Percentiles rank a stretch among this genome's conserved stretches.
Conservation (phyloP, 2,329 filamentous ascomycete genomes). For the Escovopsis sp. region DNA sequence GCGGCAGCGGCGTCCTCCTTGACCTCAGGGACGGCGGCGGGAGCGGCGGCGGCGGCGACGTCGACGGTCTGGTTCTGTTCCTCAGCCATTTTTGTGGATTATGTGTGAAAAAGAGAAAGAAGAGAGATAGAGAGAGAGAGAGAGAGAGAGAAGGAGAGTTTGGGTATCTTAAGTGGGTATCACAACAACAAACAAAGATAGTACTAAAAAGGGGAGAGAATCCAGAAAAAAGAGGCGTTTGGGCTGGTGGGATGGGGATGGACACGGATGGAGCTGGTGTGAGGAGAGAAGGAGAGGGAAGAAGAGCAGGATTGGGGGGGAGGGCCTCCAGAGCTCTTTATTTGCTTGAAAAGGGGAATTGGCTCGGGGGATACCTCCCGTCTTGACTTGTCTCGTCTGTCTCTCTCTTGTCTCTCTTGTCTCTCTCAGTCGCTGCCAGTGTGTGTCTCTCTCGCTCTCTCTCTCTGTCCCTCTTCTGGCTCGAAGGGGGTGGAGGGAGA, state of each 20-base stretch:
- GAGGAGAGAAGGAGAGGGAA: conserved; percentile 19
- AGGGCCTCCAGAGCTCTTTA: conserved; percentile 29
- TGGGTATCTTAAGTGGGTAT: conserved; percentile 32
- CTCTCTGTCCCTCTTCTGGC: no score
- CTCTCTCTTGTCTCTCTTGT: no score
- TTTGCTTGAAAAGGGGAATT: conserved; percentile 13
- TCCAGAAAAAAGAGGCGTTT: conserved; percentile 22
- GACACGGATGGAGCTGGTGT: conserved; percentile 19
- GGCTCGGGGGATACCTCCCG: conserved; percentile 1
- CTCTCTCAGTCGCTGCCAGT: no score
- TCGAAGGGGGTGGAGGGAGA: no score
- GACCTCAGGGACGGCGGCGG: conserved; percentile 29
- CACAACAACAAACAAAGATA: conserved; percentile 34
- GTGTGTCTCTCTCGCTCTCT: no score
- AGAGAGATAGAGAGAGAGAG: conserved; percentile 17
- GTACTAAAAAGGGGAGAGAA: conserved; percentile 25
- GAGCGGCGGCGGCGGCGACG: conserved; percentile 32
- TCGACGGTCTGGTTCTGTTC: conserved; percentile 49
- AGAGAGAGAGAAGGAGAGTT: conserved; percentile 18
- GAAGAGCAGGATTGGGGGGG: conserved; percentile 10
- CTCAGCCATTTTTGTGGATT: conserved; percentile 55
- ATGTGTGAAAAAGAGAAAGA: no score
- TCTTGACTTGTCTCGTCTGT: no score
- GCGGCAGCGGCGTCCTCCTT: conserved; percentile 36
- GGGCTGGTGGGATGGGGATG: conserved; percentile 13